These are phyloP conservation scores for Trametes meyenii DNA, from an alignment of 768 basidiomycete species.

Conservation along the genomic window DNA sequence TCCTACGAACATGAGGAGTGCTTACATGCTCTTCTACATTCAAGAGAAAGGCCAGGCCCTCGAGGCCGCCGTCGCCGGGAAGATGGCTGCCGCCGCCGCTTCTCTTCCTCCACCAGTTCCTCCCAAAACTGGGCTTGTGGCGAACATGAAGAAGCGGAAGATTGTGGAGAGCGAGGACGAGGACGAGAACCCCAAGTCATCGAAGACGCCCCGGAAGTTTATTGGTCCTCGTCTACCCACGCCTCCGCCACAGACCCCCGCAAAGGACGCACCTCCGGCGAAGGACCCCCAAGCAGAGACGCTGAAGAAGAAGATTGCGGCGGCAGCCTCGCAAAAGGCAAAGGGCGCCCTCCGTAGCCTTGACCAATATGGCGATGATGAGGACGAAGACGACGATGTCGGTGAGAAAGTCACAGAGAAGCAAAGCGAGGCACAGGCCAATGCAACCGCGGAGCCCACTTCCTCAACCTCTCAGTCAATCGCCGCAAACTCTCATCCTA, in stretches of 20 bases:
- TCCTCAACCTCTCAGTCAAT: background rate
- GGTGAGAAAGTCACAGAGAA: constrained; percentile 34
- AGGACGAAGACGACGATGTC: constrained; percentile 37
- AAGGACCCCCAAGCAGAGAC: constrained; percentile 55
- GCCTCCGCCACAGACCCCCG: constrained; percentile 25
- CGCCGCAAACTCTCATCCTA: background rate
- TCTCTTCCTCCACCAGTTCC: constrained; percentile 29
- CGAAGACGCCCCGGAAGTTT: constrained; percentile 52
- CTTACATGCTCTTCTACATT: constrained; percentile 94
- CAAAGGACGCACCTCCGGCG: constrained; percentile 31
- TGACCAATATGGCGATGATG: constrained; percentile 46
- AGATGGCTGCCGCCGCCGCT: background rate
- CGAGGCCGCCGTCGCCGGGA: constrained; percentile 54
- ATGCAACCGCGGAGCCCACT: background rate
- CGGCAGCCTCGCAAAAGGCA: constrained; percentile 30
- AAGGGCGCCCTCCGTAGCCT: constrained; percentile 43
- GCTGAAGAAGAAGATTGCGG: constrained; percentile 58
- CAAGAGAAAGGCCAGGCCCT: constrained; percentile 76
- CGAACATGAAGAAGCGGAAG: constrained; percentile 52
- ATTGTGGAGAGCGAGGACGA: constrained; percentile 54
- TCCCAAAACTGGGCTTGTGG: constrained; percentile 45
- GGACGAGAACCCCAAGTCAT: constrained; percentile 53
- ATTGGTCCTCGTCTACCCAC: constrained; percentile 72
- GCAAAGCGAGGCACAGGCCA: background rate
- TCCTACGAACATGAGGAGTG: constrained; percentile 71